Base-by-base conservation (phyloP, 495 filamentous ascomycete species). In the Lasiosphaeria ovina region DNA sequence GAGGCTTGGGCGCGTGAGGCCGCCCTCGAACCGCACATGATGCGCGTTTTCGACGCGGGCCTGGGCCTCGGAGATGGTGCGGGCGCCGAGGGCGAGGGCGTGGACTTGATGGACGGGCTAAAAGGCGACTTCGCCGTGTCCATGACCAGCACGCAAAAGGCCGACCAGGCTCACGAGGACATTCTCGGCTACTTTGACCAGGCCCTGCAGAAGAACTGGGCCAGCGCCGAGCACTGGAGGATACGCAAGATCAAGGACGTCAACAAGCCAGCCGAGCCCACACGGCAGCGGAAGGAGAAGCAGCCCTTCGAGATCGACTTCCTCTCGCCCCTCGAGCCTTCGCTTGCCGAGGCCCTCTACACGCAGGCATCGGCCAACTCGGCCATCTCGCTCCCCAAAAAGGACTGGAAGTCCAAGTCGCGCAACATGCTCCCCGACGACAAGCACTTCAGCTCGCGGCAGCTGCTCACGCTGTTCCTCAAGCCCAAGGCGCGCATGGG, bases 201-300 rank as follows among this genome's bases (percentile, higher is more conserved):
- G 66, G 92, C 93, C 8, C 77, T 97, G 33, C 86, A 89, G 66
- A 96, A 95, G 81, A 98, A 97, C 72, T 99, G 94, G 94, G 91
- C 90, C n/a, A 95, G 92, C 51, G 94, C 94, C 42, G 95, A 99
- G 71, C 95, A 99, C 74, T 99, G 94, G 94, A 85, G 93, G 65
- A 98, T 99, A 66, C 82, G 90, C 47, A 89, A 88, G 69, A 93
- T 98, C 72, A 97, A 97, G 74, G 90, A 94, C 58, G 80, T 83
- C 60, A 85, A 82, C 58, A 91, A 89, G 66, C 71, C 79, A 36
- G 76, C 81, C 12, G 81, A 78, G 40, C 75, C 80, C 0, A 74
- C 84, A 6, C 81, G 80, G 59, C 79, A 82, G 59, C 80, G 91
- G 54, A 98, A 97, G 72, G 95, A 98, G 70, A 98, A 97, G 69